Percentiles rank a stretch among this genome's conserved stretches.
Evolutionary conservation across 78 protist genomes (phyloP).

Genomic region (Dictyostelium firmibasis): DNA sequence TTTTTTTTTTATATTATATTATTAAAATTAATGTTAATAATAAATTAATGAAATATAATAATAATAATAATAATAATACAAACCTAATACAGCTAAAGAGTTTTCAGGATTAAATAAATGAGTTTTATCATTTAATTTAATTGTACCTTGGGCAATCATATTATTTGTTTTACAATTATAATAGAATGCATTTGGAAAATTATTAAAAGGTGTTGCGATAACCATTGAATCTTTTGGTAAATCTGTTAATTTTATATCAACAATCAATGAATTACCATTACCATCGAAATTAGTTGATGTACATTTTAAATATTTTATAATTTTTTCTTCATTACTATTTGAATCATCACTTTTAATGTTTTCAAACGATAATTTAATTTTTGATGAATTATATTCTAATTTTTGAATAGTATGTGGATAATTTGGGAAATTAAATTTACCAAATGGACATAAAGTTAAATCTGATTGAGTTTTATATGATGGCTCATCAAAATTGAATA

Average conservation of each 20-base stretch:
- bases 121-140: neutral
- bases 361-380: neutral
- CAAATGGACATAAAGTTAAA: neutral
- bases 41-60: neutral
- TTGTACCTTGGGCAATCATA: conserved; percentile 3
- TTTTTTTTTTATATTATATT: too few relatives aligned
- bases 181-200: neutral
- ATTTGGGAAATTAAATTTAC: neutral
- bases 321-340: neutral
- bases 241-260: neutral
- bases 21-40: neutral
- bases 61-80: neutral
- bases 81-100: neutral
- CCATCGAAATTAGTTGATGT: neutral
- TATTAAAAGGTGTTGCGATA: neutral
- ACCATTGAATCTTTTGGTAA: conserved; percentile 3
- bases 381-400: neutral
- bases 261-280: neutral
- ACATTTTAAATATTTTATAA: neutral
- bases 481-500: neutral
- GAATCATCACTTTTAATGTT: neutral
- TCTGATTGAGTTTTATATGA: neutral
- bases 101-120: neutral
- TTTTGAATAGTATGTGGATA: neutral
- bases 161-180: conserved; percentile 2